Evolutionary conservation across 768 basidiomycete species (phyloP).

Genomic region (Rhodotorula babjevae): DNA sequence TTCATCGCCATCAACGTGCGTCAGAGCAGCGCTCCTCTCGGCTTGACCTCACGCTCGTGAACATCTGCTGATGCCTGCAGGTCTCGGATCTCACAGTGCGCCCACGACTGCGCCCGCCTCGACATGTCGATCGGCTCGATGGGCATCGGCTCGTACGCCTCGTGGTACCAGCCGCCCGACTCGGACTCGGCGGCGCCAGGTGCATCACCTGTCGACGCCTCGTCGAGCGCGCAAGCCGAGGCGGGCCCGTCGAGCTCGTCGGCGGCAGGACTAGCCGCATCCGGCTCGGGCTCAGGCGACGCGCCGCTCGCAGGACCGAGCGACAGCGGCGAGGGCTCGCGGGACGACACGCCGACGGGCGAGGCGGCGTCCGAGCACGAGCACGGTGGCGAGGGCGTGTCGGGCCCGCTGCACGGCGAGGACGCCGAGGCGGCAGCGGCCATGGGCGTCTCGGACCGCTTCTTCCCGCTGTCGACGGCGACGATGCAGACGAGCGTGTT

Average conservation of each 20-base stretch:
- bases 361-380: background rate
- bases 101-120: slow-evolving; percentile 69
- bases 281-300: background rate
- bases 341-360: background rate
- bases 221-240: background rate
- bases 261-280: background rate
- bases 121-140: slow-evolving; percentile 75
- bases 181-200: background rate
- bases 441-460: slow-evolving; percentile 57
- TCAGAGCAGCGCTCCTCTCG: background rate
- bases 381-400: background rate
- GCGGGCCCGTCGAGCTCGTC: background rate
- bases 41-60: too few relatives aligned
- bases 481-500: slow-evolving; percentile 87
- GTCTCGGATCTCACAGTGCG: slow-evolving; percentile 57
- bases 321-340: background rate
- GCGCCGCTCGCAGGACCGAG: background rate
- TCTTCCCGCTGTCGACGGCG: slow-evolving; percentile 85
- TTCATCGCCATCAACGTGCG: slow-evolving; percentile 93
- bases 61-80: background rate
- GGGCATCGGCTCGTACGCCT: slow-evolving; percentile 87
- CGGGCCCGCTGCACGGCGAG: background rate
- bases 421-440: background rate
- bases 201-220: background rate
- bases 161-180: slow-evolving; percentile 46